Evolutionary conservation across 768 basidiomycete genomes (phyloP), one percentile per base, ranked within the genome.

Genomic region (Hypholoma sublateritium): DNA sequence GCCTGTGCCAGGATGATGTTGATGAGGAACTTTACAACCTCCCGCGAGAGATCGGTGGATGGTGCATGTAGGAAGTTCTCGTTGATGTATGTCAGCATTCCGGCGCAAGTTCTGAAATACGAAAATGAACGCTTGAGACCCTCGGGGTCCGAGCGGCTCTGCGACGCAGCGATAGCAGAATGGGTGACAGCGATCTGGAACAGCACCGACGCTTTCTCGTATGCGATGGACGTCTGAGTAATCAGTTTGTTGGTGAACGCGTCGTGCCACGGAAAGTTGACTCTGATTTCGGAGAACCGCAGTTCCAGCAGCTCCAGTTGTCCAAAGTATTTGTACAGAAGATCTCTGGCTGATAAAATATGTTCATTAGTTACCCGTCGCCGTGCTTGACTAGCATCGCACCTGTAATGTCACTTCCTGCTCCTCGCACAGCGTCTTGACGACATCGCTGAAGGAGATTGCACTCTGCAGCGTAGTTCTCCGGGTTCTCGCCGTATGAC

Each of bases 31-130:
- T 96, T 95, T 79, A 99, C 82, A 54, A 98, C 93, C 58, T 98
- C 96, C 17, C 93, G 82, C 65, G 88, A 89, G 44, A 98, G 83
- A 74, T 98, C 97, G 1, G 93, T 97, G 19, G 91, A 94, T 0
- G 97, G 97, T 0, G 96, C 97, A 65, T 99, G 97, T 0, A 99
- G 77, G 71, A 99, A 99, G 81, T 99, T 98, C 72, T 99, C 97
- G 75, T 98, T 98, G 78, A 99, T 95, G 70, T 98, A 99, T 5
- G 88, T 93, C 67, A 98, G 85, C 93, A 99, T 97, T 17, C 97
- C 97, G 2, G 95, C 93, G 41, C 91, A 87, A 11, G 90, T 86
- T 16, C 89, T 80, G 65, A 93, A 91, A 73, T 93, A 95, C 73
- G 93, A 85, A 76, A 97, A 99, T 0, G 96, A 86, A 34, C 93